Conservation (phyloP, 108 stramenopile species). For the Ochromonas danica region DNA sequence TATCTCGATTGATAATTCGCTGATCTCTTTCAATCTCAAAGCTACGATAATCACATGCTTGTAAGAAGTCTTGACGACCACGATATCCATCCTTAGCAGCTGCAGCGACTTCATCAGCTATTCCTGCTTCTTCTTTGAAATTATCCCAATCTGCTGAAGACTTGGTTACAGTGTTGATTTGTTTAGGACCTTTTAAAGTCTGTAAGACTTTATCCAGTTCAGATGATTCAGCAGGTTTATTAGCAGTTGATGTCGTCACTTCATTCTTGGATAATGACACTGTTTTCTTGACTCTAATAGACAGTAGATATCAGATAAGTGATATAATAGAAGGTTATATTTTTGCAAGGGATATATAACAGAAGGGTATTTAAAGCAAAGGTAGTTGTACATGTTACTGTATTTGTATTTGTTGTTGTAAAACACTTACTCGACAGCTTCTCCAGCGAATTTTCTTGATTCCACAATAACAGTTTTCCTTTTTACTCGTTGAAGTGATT, state of each 20-base stretch:
- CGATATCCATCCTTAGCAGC: slow-evolving; percentile 71
- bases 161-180: slow-evolving; percentile 73
- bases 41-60: not conserved
- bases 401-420: not conserved
- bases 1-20: not conserved
- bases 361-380: not conserved
- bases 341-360: not conserved
- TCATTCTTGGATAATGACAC: not conserved
- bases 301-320: not conserved
- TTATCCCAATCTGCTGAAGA: slow-evolving; percentile 79
- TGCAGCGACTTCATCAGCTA: slow-evolving; percentile 73
- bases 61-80: not conserved
- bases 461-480: not conserved
- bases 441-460: slow-evolving; percentile 4
- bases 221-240: not conserved
- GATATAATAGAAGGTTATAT: not conserved
- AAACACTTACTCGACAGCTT: not conserved
- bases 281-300: not conserved
- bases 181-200: slow-evolving; percentile 65
- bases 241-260: not conserved
- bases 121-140: slow-evolving; percentile 68
- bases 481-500: not conserved
- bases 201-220: slow-evolving; percentile 63
- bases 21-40: not conserved
- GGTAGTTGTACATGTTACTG: not conserved